A percentile compares a stretch with the other conserved stretches of the same genome.
These are phyloP conservation scores for Ceratonia siliqua DNA, from an alignment of 306 rosid genomes.

Conservation along the genomic window DNA sequence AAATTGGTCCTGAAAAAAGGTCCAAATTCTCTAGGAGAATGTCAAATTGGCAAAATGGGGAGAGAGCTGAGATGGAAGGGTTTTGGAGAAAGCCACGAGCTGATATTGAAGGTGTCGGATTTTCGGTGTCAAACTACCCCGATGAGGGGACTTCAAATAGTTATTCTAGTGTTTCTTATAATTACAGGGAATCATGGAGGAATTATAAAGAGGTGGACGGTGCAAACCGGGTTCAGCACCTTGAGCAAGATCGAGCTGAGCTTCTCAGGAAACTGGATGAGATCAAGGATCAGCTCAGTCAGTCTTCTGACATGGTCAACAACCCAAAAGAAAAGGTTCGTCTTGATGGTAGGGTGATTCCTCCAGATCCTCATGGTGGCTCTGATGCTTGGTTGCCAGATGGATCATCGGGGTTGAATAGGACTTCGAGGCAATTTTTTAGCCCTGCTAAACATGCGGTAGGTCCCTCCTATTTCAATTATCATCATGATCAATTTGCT, in stretches of 20 bases:
- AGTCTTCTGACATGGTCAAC: slow-evolving; percentile 63
- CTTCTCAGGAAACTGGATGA: slow-evolving; percentile 92
- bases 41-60: slow-evolving; percentile 54
- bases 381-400: slow-evolving; percentile 59
- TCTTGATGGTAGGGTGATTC: slow-evolving; percentile 55
- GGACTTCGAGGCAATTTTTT: slow-evolving; percentile 52
- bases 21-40: slow-evolving; percentile 47
- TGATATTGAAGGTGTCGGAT: slow-evolving; percentile 63
- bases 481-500: slow-evolving; percentile 58
- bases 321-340: slow-evolving; percentile 61
- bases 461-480: slow-evolving; percentile 58
- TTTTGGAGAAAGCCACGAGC: slow-evolving; percentile 43
- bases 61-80: slow-evolving; percentile 48
- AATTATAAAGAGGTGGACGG: slow-evolving; percentile 46
- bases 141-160: slow-evolving; percentile 71
- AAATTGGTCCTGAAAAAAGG: slow-evolving; percentile 35
- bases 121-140: slow-evolving; percentile 55
- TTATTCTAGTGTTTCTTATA: slow-evolving; percentile 41
- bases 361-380: slow-evolving; percentile 63
- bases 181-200: slow-evolving; percentile 46
- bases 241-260: slow-evolving; percentile 86
- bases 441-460: slow-evolving; percentile 53
- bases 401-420: slow-evolving; percentile 58
- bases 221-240: slow-evolving; percentile 55
- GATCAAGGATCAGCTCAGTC: slow-evolving; percentile 71